A percentile compares a stretch with the other conserved stretches of the same genome.
Conservation (phyloP, 805 yeast species). For the Martiniozyma abietophila region DNA sequence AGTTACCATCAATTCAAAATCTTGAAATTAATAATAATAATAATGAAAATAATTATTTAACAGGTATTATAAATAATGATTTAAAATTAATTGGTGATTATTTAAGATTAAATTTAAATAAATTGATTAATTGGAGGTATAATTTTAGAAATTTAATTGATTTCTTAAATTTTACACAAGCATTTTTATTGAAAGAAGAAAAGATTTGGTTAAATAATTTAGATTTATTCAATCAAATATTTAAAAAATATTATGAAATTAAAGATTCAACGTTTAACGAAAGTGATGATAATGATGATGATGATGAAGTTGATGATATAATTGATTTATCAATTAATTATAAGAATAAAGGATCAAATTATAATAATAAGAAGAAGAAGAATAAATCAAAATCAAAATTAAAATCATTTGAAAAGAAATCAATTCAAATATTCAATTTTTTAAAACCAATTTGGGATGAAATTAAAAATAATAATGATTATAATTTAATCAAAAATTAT, state of each 20-base stretch:
- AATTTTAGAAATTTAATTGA: constrained; percentile 22
- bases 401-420: not conserved
- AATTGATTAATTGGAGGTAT: constrained; percentile 24
- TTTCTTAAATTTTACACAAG: constrained; percentile 22
- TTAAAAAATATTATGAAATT: constrained; percentile 15
- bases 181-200: constrained; percentile 15
- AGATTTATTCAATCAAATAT: constrained; percentile 21
- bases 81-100: constrained; percentile 16
- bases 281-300: not conserved
- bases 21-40: constrained; percentile 10
- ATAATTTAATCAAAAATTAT: constrained; percentile 13
- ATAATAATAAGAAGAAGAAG: not conserved
- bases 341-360: not conserved
- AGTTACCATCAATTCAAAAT: constrained; percentile 23
- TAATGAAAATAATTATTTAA: constrained; percentile 14
- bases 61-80: constrained; percentile 17
- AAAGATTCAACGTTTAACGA: constrained; percentile 4
- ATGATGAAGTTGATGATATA: constrained; percentile 4
- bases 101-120: constrained; percentile 19
- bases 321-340: not conserved
- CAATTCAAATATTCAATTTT: constrained; percentile 11
- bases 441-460: constrained; percentile 18
- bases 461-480: constrained; percentile 5
- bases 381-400: too few relatives aligned
- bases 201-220: constrained; percentile 24